Evolutionary conservation across 208 protist species (phyloP), one percentile per base, ranked within the genome.

Genomic region (Leishmania mexicana): DNA sequence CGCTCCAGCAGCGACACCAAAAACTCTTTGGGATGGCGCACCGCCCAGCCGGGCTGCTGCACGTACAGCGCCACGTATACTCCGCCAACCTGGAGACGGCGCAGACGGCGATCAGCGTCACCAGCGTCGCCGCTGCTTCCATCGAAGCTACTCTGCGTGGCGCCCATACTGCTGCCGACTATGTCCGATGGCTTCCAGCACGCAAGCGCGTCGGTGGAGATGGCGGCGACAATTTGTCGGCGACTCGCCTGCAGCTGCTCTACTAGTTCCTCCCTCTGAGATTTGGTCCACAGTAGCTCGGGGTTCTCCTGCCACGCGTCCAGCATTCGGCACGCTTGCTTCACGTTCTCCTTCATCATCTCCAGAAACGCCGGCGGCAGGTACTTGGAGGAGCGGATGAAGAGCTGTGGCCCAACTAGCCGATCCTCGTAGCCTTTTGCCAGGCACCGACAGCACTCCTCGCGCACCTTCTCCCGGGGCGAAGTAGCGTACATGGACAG

Each of bases 281-380:
- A 85, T 70, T 90, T 90, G 24, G 87, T 98, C 97, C 98, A 99
- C 21, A 99, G 89, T 10, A 99, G 87, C 81, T 99, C 97, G 10
- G 98, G 97, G 68, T 93, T 99, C 82, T 99, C 89, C 76, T 96
- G 93, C 84, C 79, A 94, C 24, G 85, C 89, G 70, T 98, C 95
- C n/a, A 99, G 92, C 75, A 99, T 90, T 49, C 90, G 82, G 31
- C 92, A 95, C 19, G 94, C 90, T 62, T 91, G 86, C 57, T 87
- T 76, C 47, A 87, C 71, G 76, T 96, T 97, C 65, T 98, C 96
- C 54, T 92, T 90, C 93, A 99, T 97, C 35, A 92, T 92, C 31
- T 99, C 97, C 13, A 98, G 85, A 53, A 99, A 96, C 2, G 97
- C 95, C 13, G 85, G 45, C 49, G 97, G 98, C 49, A 99, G 79